Base-by-base conservation (phyloP, 345 rosid species). In the Carallia pectinifolia region DNA sequence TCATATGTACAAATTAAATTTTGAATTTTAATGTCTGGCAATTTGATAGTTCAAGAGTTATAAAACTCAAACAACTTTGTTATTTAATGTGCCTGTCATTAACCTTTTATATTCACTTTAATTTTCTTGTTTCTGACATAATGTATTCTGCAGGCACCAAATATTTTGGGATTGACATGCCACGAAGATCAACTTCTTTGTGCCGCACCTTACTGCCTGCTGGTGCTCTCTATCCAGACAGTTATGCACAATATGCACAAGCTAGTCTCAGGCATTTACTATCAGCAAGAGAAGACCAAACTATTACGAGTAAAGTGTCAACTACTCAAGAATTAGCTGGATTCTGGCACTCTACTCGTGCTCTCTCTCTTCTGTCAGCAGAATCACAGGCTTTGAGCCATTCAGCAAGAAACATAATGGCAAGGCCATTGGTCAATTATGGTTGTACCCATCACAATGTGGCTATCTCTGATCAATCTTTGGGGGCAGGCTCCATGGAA, bases 311-410 rank as follows among this genome's bases (percentile, higher is more conserved):
- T 70, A 62, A 79, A 2, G 64, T 81, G 44, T 71, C 87, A 71
- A 68, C 80, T 40, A 71, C 80, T 69, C 82, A 75, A 50, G 87
- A 80, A 65, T 68, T 79, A 54, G 74, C 84, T 5, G 86, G 82
- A 77, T 71, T 76, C 47, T 77, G 85, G n/a, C 76, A 79, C 52
- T 77, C 93, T 58, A 78, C 83, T 68, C 71, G 90, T 88, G 98
- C 97, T 90, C 91, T 74, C 96, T 85, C 96, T 90, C 98, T 90
- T 93, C 98, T 93, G 97, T 93, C 98, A 87, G 53, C 86, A 69
- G 87, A 82, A 75, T 83, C 90, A 64, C 88, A 75, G 69, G 73
- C 76, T 75, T 58, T 83, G 2, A 75, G 78, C 77, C 81, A 77
- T 52, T 69, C 82, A 10, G 74, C 81, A 30, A 84, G 80, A 72